phyloP scores from a whole-genome alignment of 305 asterid species.

The Fraxinus ornus region DNA sequence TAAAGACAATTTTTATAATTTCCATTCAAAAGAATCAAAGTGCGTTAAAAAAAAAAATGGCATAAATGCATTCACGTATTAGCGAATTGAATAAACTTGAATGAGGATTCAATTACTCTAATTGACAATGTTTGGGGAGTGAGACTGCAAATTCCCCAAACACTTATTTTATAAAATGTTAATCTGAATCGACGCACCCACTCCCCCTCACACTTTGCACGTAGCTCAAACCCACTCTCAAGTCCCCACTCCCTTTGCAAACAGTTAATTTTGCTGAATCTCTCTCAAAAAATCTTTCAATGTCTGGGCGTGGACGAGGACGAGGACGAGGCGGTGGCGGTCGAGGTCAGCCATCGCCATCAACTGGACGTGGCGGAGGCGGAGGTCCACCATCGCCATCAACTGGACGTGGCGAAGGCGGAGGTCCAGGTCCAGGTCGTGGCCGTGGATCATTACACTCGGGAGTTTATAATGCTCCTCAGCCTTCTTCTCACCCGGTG shows the following conservation, averaged over 20 bases:
- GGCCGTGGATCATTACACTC: constrained; percentile 29
- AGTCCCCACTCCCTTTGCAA: neutral
- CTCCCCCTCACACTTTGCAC: neutral
- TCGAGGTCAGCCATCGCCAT: neutral
- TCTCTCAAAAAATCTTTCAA: neutral
- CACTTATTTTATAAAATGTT: neutral
- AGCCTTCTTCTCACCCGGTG: constrained; percentile 15
- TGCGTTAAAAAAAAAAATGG: neutral
- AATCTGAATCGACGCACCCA: neutral
- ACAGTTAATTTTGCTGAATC: neutral
- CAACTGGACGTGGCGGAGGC: constrained; percentile 17
- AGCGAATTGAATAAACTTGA: neutral
- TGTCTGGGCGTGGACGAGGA: constrained; percentile 14
- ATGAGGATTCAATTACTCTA: neutral
- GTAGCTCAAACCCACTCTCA: neutral
- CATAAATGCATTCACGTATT: neutral
- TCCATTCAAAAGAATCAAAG: neutral
- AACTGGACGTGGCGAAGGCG: constrained; percentile 15
- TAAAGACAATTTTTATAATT: neutral
- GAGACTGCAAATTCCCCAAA: neutral
- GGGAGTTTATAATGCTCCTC: constrained; percentile 24
- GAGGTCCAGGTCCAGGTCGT: constrained; percentile 2
- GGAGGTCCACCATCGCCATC: neutral
- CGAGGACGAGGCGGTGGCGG: neutral
- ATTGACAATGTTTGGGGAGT: neutral